Conservation (phyloP, 768 basidiomycete genomes). For the Coprinellus aureogranulatus region DNA sequence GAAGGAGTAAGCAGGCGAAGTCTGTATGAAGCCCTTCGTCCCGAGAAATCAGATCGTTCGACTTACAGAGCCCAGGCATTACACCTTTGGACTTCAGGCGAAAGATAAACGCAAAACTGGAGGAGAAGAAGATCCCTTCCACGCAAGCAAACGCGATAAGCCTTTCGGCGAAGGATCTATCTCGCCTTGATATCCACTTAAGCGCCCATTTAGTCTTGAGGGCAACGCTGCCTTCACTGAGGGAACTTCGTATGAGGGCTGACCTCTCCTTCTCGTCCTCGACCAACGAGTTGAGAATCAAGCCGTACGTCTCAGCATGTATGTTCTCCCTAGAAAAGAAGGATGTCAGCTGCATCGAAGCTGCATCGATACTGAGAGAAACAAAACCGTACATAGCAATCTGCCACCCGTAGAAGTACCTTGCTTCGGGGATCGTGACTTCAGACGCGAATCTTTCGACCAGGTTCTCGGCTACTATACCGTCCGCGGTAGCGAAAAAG, state of each 20-base stretch:
- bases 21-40: conserved; percentile 86
- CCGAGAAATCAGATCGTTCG: conserved; percentile 80
- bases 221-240: neutral
- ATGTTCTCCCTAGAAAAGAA: neutral
- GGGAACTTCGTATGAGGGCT: neutral
- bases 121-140: conserved; percentile 82
- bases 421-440: neutral
- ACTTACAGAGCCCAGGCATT: conserved; percentile 84
- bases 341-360: neutral
- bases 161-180: neutral
- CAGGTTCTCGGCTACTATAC: neutral
- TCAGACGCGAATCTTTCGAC: neutral
- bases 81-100: conserved; percentile 82
- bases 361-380: neutral
- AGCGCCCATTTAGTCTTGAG: neutral
- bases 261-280: neutral
- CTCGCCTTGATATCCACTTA: neutral
- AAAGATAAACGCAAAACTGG: conserved; percentile 74
- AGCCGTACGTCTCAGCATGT: neutral
- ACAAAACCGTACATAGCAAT: neutral
- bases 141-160: conserved; percentile 60
- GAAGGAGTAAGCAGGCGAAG: conserved; percentile 71
- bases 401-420: neutral
- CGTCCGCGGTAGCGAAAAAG: neutral
- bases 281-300: neutral